A percentile compares a stretch with the other conserved stretches of the same genome.
Evolutionary conservation across 768 basidiomycete species (phyloP).

Genomic region (Trametes elegans): DNA sequence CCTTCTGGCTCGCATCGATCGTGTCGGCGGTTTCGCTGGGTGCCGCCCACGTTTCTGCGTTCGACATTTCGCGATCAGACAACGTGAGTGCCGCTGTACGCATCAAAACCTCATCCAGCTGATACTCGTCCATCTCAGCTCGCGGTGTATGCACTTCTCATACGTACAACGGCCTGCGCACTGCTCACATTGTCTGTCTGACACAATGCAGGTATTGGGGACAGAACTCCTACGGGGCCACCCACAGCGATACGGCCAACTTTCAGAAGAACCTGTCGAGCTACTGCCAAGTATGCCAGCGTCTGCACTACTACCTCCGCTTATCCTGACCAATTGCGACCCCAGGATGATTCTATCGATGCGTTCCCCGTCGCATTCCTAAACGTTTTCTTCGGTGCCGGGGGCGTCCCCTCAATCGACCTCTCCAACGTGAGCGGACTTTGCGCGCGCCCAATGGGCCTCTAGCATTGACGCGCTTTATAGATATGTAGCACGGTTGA

Average conservation of each 20-base stretch:
- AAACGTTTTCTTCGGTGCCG: slow-evolving; percentile 56
- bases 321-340: not conserved
- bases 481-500: slow-evolving; percentile 63
- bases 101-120: not conserved
- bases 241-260: slow-evolving; percentile 39
- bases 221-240: slow-evolving; percentile 60
- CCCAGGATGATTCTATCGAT: slow-evolving; percentile 58
- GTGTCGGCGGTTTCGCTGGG: slow-evolving; percentile 10
- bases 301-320: not conserved
- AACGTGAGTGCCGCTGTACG: slow-evolving; percentile 16
- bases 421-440: slow-evolving; percentile 50
- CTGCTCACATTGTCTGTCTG: not conserved
- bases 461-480: not conserved
- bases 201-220: slow-evolving; percentile 48
- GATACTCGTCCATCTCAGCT: slow-evolving; percentile 20
- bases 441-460: not conserved
- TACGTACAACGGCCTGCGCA: not conserved
- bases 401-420: slow-evolving; percentile 56
- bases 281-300: slow-evolving; percentile 47
- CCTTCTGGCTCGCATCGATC: slow-evolving; percentile 13
- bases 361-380: slow-evolving; percentile 63
- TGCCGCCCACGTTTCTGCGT: slow-evolving; percentile 12
- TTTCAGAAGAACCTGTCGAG: slow-evolving; percentile 50
- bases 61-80: slow-evolving; percentile 19
- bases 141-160: slow-evolving; percentile 26